Base-by-base conservation (phyloP, 2,329 filamentous ascomycete genomes). In the Lojkania enalia region DNA sequence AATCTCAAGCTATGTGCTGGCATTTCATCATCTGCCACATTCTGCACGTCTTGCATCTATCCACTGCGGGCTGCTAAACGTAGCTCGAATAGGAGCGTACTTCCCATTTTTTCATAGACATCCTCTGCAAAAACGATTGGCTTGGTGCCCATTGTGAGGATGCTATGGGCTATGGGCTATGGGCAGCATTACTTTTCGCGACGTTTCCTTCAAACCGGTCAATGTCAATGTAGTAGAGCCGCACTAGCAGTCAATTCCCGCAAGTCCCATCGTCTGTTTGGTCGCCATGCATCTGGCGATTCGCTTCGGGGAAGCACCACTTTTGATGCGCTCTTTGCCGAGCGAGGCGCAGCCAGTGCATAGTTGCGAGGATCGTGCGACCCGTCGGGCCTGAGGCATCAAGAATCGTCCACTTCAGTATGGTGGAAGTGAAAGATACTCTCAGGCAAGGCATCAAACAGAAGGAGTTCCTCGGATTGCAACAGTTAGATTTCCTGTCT, bases 301-400 rank as follows among this genome's bases (percentile, higher is more conserved):
- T 54, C 45, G 51, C 50, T 48, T 52, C 45, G 44, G 46, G 39
- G 11, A 51, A 51, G 29, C 49, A 58, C 36, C 49, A 47, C 40
- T 49, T 55, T 56, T 52, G 41, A 55, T 54, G 42, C 53, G 42
- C 45, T 19, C 30, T 32, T 52, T 60, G 60, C 62, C 60, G 60
- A 62, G 49, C 49, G 60, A 58, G 64, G 64, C 64, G 61, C 54
- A 67, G n/a, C n/a, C n/a, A n/a, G 61, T 61, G 57, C 62, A 56
- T 51, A 38, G 45, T 48, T 41, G 33, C 21, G 35, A 43, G 23
- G 14, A 20, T 25, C 31, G 29, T 6, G 23, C 39, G 51, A 46
- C n/a, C n/a, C n/a, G n/a, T n/a, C n/a, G n/a, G n/a, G 52, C 54
- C 63, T 64, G 54, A 64, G 61, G 61, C 60, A 59, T 46, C 39